Percentiles rank a stretch among this genome's conserved stretches.
Evolutionary conservation across 108 stramenopile species (phyloP).

Genomic region (Chaetoceros muelleri): DNA sequence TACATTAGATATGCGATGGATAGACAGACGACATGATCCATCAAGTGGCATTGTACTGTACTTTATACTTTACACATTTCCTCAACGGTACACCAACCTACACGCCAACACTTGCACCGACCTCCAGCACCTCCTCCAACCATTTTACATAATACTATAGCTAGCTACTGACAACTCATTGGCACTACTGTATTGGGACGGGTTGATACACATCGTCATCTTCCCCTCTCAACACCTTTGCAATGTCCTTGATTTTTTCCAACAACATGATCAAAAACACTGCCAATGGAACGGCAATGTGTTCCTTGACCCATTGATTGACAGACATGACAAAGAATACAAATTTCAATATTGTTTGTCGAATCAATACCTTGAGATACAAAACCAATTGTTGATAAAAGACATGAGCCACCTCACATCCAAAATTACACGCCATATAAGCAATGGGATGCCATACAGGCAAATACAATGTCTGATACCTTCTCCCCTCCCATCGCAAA

Average conservation of each 20-base stretch:
- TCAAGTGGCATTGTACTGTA: too few species aligned
- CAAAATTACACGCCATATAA: not conserved
- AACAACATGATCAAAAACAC: not conserved
- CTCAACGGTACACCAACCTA: too few species aligned
- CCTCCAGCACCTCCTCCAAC: too few species aligned
- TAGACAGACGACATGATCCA: too few species aligned
- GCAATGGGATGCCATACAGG: not conserved
- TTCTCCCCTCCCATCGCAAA: constrained; percentile 66
- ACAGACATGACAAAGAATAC: not conserved
- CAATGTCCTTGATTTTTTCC: not conserved
- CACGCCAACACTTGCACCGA: too few species aligned
- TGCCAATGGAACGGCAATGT: not conserved
- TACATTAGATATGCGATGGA: too few species aligned
- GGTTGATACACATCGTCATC: not conserved
- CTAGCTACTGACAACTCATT: too few species aligned
- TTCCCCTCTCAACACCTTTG: not conserved
- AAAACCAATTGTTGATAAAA: not conserved
- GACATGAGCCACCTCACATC: not conserved
- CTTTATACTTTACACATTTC: too few species aligned
- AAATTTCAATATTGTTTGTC: not conserved
- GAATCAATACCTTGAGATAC: not conserved
- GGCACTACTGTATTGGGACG: too few species aligned
- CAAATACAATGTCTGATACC: constrained; percentile 42
- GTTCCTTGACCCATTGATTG: not conserved
- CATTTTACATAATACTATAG: too few species aligned